These are phyloP conservation scores for Metschnikowia amazonensis DNA, from an alignment of 805 yeast species.

Conservation along the genomic window DNA sequence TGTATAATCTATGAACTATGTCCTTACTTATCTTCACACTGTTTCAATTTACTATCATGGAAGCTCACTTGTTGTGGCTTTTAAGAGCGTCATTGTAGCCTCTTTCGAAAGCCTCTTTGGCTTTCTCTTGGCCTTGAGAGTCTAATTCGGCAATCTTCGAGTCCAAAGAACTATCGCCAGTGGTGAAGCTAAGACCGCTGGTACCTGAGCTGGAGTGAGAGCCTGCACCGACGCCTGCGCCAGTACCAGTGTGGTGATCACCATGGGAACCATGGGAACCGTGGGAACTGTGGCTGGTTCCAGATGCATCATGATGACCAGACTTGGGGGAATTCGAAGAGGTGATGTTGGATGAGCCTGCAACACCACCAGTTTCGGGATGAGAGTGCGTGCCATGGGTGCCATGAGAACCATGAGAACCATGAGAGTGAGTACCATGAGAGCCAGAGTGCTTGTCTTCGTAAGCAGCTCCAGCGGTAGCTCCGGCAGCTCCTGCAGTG, in stretches of 20 bases:
- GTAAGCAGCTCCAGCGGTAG: conserved; percentile 15
- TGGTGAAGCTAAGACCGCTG: conserved; percentile 23
- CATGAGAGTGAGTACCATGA: not conserved
- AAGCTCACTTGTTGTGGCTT: conserved; percentile 7
- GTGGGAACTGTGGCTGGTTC: conserved; percentile 15
- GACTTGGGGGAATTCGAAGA: conserved; percentile 4
- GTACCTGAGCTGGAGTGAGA: conserved; percentile 3
- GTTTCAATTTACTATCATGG: no score
- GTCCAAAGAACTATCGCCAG: conserved; percentile 37
- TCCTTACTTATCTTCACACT: no score
- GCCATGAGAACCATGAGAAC: conserved; percentile 1
- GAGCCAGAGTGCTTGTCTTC: conserved; percentile 8
- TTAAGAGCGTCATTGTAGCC: conserved; percentile 36
- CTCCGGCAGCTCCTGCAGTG: conserved; percentile 12
- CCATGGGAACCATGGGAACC: no score
- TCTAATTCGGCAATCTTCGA: conserved; percentile 33
- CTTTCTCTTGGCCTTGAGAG: conserved; percentile 33
- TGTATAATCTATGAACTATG: no score
- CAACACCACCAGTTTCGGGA: conserved; percentile 7
- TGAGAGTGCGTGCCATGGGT: conserved; percentile 2
- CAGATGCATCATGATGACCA: conserved; percentile 10
- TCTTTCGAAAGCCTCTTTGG: conserved; percentile 37
- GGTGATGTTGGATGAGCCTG: conserved; percentile 2
- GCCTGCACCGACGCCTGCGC: conserved; percentile 7
- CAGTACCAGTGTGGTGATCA: conserved; percentile 1